Percentiles rank a stretch among this genome's conserved stretches.
Conservation (phyloP, 306 rosid species). For the Geum urbanum region DNA sequence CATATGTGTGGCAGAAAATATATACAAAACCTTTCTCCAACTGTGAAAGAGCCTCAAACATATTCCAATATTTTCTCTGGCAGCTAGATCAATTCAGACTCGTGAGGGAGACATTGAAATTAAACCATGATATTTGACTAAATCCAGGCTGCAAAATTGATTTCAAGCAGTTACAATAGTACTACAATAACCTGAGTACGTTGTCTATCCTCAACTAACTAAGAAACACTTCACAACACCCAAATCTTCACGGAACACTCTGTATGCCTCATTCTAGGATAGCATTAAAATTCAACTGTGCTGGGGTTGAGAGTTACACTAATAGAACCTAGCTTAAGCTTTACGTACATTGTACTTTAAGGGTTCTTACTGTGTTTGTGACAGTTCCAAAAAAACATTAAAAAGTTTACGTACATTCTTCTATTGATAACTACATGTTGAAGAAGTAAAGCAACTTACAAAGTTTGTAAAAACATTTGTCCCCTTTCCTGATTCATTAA, state of each 20-base stretch:
- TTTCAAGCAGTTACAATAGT: neutral
- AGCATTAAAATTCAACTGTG: too few species aligned
- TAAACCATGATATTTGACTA: constrained; percentile 88
- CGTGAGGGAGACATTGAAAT: constrained; percentile 91
- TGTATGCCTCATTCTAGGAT: too few species aligned
- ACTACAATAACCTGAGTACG: neutral
- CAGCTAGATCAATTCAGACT: constrained; percentile 64
- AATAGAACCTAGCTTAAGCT: too few species aligned
- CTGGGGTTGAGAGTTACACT: too few species aligned
- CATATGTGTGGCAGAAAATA: constrained; percentile 54
- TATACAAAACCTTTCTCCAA: neutral
- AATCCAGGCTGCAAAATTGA: constrained; percentile 67
- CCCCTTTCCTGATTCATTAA: constrained; percentile 46
- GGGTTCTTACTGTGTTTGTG: too few species aligned
- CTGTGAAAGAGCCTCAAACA: neutral
- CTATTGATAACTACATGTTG: neutral
- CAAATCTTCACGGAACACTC: too few species aligned
- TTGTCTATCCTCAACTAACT: neutral
- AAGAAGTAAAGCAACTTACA: constrained; percentile 25
- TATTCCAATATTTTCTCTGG: constrained; percentile 69
- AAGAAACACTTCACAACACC: neutral
- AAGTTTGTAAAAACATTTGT: constrained; percentile 53
- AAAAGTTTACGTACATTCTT: too few species aligned
- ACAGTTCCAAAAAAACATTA: too few species aligned
- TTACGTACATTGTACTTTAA: neutral